Evolutionary conservation across 2,329 filamentous ascomycete species (phyloP), one percentile per base, ranked within the genome.

Genomic region (Kalmusia sp.): DNA sequence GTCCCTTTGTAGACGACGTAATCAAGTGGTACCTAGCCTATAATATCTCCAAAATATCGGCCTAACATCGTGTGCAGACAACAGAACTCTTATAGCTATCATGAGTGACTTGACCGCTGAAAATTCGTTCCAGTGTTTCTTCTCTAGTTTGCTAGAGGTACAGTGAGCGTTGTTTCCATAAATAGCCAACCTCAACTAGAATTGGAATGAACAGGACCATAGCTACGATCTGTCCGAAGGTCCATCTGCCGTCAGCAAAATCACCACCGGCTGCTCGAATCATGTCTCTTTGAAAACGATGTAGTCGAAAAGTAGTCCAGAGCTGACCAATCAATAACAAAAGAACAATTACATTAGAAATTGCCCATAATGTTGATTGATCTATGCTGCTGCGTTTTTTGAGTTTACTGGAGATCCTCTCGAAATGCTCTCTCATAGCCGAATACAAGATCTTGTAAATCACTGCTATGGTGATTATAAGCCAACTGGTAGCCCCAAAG

Each of bases 141-240:
- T 37, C 34, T 9, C 7, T 37, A 15, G n/a, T n/a, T n/a, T n/a
- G n/a, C n/a, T 8, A 37, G 37, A 37, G 17, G 17, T 24, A 39
- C 12, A 39, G 19, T 25, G 37, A 3, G 6, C 37, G 19, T 39
- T n/a, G 22, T 24, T 24, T n/a, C 37, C 37, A 39, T 7, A 39
- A 12, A n/a, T 24, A 22, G 9, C 15, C 6, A n/a, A 30, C 8
- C 49, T 64, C 63, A 9, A 61, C 47, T 19, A 54, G 19, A 3
- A 65, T 60, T 4, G 64, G 61, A 14, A 59, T 34, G 44, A 66
- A 65, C 9, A 65, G 40, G n/a, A 59, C 52, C 6, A 58, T 50
- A 1, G 57, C 53, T 2, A 61, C 57, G 15, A 66, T 63, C 30
- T 66, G 63, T 9, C 62, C 64, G 56, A 66, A 64, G 1, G 59